Evolutionary conservation across 768 basidiomycete genomes (phyloP).

Genomic region (Nidularia pulvinata): DNA sequence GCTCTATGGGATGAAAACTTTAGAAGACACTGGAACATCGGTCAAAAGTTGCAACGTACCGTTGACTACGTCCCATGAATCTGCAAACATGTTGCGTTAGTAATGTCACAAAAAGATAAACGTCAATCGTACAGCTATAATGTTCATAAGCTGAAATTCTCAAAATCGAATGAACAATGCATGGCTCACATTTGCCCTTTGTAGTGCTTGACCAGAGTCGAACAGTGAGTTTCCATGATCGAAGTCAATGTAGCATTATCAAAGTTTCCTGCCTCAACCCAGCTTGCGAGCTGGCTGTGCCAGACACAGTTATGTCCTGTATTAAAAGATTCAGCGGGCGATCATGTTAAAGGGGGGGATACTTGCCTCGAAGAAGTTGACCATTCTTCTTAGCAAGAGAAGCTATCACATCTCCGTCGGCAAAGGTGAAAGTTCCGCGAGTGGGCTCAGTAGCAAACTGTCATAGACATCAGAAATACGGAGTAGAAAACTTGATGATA

Average conservation of each 20-base stretch:
- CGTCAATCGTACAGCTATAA: neutral
- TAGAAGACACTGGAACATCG: no score
- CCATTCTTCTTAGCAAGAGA: constrained; percentile 41
- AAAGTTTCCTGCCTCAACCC: constrained; percentile 44
- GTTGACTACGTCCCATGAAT: constrained; percentile 45
- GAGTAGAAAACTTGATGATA: no score
- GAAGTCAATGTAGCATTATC: constrained; percentile 36
- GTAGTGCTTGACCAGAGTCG: constrained; percentile 48
- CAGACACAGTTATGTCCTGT: constrained; percentile 44
- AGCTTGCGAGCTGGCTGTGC: constrained; percentile 52
- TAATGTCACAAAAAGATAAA: neutral
- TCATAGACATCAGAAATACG: neutral
- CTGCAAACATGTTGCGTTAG: constrained; percentile 8
- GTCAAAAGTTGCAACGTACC: constrained; percentile 9
- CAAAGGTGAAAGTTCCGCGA: constrained; percentile 45
- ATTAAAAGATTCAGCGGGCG: neutral
- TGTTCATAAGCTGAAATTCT: neutral
- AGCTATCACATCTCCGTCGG: constrained; percentile 40
- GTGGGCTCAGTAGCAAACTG: constrained; percentile 54
- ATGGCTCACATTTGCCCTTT: constrained; percentile 36
- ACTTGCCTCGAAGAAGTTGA: constrained; percentile 41
- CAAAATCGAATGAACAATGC: constrained; percentile 1
- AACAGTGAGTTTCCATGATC: constrained; percentile 47
- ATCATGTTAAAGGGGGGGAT: neutral
- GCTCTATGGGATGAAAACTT: constrained; percentile 16